Conservation (phyloP, 495 filamentous ascomycete species). For the Aspergillus panamensis region DNA sequence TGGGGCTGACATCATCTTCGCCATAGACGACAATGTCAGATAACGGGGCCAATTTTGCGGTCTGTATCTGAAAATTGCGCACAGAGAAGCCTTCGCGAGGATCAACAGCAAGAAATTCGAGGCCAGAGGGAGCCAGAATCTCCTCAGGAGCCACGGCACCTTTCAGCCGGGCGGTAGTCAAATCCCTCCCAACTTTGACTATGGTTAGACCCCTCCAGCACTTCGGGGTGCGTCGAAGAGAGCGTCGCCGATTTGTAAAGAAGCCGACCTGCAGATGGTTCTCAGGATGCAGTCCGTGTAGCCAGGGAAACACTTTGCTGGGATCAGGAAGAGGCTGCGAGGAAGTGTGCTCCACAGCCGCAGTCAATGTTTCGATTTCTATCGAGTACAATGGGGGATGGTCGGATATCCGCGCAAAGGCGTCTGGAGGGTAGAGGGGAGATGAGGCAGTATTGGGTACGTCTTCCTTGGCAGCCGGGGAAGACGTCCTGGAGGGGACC, state of each 20-base stretch:
- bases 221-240: slow-evolving; percentile 66
- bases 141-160: slow-evolving; percentile 80
- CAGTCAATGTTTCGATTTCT: slow-evolving; percentile 60
- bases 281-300: slow-evolving; percentile 87
- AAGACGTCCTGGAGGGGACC: slow-evolving; percentile 49
- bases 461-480: slow-evolving; percentile 46
- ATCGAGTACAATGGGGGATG: slow-evolving; percentile 69
- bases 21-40: slow-evolving; percentile 93
- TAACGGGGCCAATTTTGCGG: slow-evolving; percentile 80
- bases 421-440: slow-evolving; percentile 70
- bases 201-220: slow-evolving; percentile 80
- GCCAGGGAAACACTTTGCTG: slow-evolving; percentile 87
- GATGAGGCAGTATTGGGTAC: slow-evolving; percentile 54
- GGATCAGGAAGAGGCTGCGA: slow-evolving; percentile 80
- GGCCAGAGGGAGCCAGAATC: slow-evolving; percentile 52
- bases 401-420: slow-evolving; percentile 53
- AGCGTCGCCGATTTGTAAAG: slow-evolving; percentile 73
- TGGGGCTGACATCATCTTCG: slow-evolving; percentile 53
- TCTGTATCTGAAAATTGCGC: slow-evolving; percentile 96
- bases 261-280: slow-evolving; percentile 88
- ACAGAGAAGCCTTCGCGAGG: slow-evolving; percentile 79
- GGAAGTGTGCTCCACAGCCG: slow-evolving; percentile 69
- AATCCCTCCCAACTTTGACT: slow-evolving; percentile 83
- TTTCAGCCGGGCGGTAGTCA: slow-evolving; percentile 72
- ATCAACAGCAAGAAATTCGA: slow-evolving; percentile 59